A percentile compares a stretch with the other conserved stretches of the same genome.
Conservation (phyloP, 1,139 yeast species). For the Pichia sp. region DNA sequence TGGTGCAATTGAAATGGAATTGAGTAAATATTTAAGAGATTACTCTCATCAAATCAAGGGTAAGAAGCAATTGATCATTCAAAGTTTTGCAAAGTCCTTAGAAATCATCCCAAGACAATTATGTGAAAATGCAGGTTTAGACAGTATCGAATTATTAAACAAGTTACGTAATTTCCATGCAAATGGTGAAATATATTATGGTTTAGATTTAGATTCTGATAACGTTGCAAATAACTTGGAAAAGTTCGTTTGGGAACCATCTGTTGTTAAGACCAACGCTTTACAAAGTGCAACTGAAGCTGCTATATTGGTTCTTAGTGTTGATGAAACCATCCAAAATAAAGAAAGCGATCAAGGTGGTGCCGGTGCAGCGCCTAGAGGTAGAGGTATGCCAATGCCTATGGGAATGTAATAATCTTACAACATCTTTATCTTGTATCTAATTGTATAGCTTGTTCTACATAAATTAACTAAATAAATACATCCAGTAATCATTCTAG, state of each 20-base stretch:
- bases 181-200: conserved; percentile 88
- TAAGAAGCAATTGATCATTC: conserved; percentile 88
- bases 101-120: conserved; percentile 97
- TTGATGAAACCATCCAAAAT: conserved; percentile 93
- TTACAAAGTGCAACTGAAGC: conserved; percentile 97
- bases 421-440: background rate
- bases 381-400: conserved; percentile 56
- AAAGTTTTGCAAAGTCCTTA: conserved; percentile 91
- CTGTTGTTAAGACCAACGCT: conserved; percentile 93
- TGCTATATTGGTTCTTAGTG: conserved; percentile 84
- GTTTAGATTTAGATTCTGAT: conserved; percentile 88
- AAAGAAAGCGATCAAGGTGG: conserved; percentile 48
- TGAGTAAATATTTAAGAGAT: conserved; percentile 85
- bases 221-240: conserved; percentile 81
- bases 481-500: background rate
- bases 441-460: background rate
- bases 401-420: conserved; percentile 18
- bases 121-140: conserved; percentile 98
- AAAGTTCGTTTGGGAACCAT: conserved; percentile 96
- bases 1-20: conserved; percentile 98
- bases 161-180: conserved; percentile 92
- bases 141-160: conserved; percentile 89
- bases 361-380: conserved; percentile 43
- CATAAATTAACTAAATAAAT: background rate
- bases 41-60: conserved; percentile 88